Evolutionary conservation across 106 monocot species (phyloP).

Genomic region (Dendrobium chrysotoxum): DNA sequence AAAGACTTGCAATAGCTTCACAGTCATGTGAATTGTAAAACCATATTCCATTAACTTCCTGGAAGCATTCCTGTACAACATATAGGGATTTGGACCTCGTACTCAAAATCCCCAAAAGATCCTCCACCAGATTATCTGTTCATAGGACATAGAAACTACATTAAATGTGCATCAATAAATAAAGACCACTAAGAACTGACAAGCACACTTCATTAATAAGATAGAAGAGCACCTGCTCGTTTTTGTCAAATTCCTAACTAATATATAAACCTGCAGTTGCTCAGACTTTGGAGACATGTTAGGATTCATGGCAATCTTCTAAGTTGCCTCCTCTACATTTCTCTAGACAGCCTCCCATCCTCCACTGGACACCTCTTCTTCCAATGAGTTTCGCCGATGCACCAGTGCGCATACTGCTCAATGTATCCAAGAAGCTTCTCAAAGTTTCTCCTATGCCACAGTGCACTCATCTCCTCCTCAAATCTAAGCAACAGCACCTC

Average conservation of each 20-base stretch:
- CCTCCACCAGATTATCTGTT: constrained; percentile 84
- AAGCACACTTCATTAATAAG: neutral
- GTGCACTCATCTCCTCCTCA: too few relatives aligned
- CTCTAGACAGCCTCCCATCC: neutral
- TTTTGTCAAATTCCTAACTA: neutral
- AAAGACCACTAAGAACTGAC: neutral
- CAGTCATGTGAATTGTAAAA: constrained; percentile 84
- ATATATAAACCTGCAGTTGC: neutral
- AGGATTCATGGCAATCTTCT: neutral
- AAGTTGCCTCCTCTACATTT: neutral
- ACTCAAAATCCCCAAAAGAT: constrained; percentile 87
- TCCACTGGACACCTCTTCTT: neutral
- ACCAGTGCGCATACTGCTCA: neutral
- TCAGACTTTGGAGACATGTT: neutral
- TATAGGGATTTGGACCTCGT: constrained; percentile 84
- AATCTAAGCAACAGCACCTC: too few relatives aligned
- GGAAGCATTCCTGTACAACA: constrained; percentile 71
- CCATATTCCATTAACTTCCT: constrained; percentile 97
- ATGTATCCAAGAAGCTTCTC: neutral
- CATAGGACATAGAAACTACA: neutral
- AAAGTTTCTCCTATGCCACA: neutral
- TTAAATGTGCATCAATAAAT: neutral
- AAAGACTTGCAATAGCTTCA: constrained; percentile 82
- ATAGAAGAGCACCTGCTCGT: neutral
- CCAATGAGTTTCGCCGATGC: neutral